These are phyloP conservation scores for Aspergillus brasiliensis DNA, from an alignment of 2,329 filamentous ascomycete species.

Conservation along the genomic window DNA sequence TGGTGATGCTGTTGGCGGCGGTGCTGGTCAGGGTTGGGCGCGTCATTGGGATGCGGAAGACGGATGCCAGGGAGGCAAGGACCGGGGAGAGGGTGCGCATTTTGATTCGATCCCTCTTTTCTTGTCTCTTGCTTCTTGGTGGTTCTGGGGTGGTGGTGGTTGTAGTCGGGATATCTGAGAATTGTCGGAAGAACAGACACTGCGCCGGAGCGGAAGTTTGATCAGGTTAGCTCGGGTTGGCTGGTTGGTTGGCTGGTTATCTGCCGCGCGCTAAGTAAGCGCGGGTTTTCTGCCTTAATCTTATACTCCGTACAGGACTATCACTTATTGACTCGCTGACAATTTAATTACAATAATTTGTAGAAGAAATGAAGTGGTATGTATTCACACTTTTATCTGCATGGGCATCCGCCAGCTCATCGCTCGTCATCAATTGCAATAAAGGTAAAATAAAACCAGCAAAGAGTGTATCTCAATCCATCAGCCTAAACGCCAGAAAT, in stretches of 20 bases:
- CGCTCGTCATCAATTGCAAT: background rate
- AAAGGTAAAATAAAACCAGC: constrained; percentile 1
- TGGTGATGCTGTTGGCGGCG: constrained; percentile 22
- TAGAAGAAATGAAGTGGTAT: too few species aligned
- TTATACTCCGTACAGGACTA: background rate
- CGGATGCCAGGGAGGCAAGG: constrained; percentile 48
- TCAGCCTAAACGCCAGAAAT: constrained; percentile 24
- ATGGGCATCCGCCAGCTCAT: background rate
- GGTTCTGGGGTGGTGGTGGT: constrained; percentile 18
- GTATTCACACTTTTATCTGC: constrained; percentile 1
- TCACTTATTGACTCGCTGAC: background rate
- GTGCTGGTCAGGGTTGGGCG: constrained; percentile 25
- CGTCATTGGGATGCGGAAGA: constrained; percentile 47
- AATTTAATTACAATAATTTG: background rate
- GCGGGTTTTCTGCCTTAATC: background rate
- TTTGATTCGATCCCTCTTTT: constrained; percentile 7
- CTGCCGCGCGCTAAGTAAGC: constrained; percentile 19
- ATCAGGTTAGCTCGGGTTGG: background rate
- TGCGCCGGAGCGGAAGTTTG: constrained; percentile 14
- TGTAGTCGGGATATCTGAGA: background rate
- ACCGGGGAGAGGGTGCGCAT: constrained; percentile 43
- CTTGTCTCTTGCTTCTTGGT: background rate
- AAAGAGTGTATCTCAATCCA: constrained; percentile 14
- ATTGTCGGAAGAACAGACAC: background rate
- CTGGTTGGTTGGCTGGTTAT: background rate